Evolutionary conservation across 2,329 filamentous ascomycete genomes (phyloP).

Genomic region (Pochonia chlamydosporia): DNA sequence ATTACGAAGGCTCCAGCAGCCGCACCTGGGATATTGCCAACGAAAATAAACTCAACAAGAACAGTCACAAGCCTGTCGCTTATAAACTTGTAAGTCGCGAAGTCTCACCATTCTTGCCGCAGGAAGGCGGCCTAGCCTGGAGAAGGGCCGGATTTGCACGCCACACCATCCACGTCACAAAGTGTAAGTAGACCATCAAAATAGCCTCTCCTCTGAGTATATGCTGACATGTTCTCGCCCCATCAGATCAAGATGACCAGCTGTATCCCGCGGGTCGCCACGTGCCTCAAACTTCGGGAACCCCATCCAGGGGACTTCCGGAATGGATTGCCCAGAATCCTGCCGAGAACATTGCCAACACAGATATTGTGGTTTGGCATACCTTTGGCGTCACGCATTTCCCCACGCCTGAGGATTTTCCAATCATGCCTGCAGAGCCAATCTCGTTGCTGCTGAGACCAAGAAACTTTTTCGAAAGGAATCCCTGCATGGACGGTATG

Average conservation of each 20-base stretch:
- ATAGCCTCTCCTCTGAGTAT: neutral
- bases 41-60: conserved; percentile 74
- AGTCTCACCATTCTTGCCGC: conserved; percentile 73
- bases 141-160: conserved; percentile 84
- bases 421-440: conserved; percentile 83
- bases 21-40: conserved; percentile 91
- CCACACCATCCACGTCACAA: conserved; percentile 83
- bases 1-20: conserved; percentile 75
- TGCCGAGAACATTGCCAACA: conserved; percentile 68
- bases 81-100: conserved; percentile 91
- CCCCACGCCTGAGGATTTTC: conserved; percentile 84
- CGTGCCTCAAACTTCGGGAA: conserved; percentile 80
- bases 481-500: conserved; percentile 76
- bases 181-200: conserved; percentile 47
- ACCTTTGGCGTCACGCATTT: conserved; percentile 90
- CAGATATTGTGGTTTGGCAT: conserved; percentile 87
- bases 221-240: neutral
- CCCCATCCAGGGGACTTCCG: conserved; percentile 66
- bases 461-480: conserved; percentile 75
- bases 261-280: conserved; percentile 82
- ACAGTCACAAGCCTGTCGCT: conserved; percentile 75
- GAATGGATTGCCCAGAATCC: conserved; percentile 71
- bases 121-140: conserved; percentile 77
- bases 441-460: conserved; percentile 76
- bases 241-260: conserved; percentile 74